Evolutionary conservation across 2,329 filamentous ascomycete genomes (phyloP).

Genomic region (Westerdykella ornata): DNA sequence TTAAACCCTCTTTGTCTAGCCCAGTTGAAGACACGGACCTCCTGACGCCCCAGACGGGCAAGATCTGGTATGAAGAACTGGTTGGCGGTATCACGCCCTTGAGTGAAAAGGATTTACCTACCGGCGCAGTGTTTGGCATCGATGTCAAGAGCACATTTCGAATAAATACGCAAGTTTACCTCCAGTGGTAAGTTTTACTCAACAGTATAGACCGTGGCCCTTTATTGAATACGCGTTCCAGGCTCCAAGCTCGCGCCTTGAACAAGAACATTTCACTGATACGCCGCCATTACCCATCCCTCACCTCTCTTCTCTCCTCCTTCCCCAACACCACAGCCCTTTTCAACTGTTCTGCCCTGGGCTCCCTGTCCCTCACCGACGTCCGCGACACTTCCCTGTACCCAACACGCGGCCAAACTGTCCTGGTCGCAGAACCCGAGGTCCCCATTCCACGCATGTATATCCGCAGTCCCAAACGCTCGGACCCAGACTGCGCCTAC

Average conservation of each 20-base stretch:
- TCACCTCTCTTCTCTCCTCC: slow-evolving; percentile 58
- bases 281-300: slow-evolving; percentile 50
- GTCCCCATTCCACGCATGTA: slow-evolving; percentile 38
- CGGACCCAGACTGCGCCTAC: slow-evolving; percentile 41
- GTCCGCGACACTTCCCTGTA: slow-evolving; percentile 67
- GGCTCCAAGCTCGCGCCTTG: slow-evolving; percentile 57
- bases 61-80: slow-evolving; percentile 40
- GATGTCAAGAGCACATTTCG: slow-evolving; percentile 34
- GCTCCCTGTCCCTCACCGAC: slow-evolving; percentile 70
- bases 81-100: slow-evolving; percentile 34
- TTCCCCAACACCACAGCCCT: slow-evolving; percentile 63
- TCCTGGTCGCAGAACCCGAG: slow-evolving; percentile 56
- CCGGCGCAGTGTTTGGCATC: slow-evolving; percentile 34
- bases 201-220: not conserved
- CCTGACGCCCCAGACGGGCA: slow-evolving; percentile 34
- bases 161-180: slow-evolving; percentile 35
- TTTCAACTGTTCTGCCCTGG: slow-evolving; percentile 78
- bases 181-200: slow-evolving; percentile 26
- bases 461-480: slow-evolving; percentile 39
- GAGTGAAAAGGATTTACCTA: slow-evolving; percentile 24
- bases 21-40: slow-evolving; percentile 19
- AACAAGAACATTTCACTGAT: slow-evolving; percentile 58
- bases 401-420: slow-evolving; percentile 72
- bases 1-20: not conserved
- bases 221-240: slow-evolving; percentile 4